Evolutionary conservation across 2,329 filamentous ascomycete species (phyloP).

Genomic region (Trichoderma sp.): DNA sequence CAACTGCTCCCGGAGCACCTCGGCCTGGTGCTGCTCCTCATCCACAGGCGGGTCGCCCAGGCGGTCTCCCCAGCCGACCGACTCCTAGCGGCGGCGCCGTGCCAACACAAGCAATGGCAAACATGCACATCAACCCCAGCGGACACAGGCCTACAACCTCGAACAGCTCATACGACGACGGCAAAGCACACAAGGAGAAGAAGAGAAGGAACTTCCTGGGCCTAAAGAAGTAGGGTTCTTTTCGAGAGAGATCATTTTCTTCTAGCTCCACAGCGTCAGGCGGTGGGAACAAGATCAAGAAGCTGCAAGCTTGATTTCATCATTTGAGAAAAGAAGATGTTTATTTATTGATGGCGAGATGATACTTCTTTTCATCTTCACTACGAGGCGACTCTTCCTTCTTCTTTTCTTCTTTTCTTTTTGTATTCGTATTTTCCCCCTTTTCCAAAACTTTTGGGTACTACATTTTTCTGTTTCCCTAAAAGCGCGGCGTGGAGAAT

Average conservation of each 20-base stretch:
- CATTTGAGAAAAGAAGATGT: neutral
- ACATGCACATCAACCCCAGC: slow-evolving; percentile 46
- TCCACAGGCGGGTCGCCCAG: slow-evolving; percentile 25
- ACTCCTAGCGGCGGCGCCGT: slow-evolving; percentile 36
- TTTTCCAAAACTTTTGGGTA: slow-evolving; percentile 9
- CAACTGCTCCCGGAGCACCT: slow-evolving; percentile 4
- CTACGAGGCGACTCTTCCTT: neutral
- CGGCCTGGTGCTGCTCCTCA: slow-evolving; percentile 25
- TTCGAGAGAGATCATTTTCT: slow-evolving; percentile 23
- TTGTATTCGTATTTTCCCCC: neutral
- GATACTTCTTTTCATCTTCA: neutral
- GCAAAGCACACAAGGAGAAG: slow-evolving; percentile 56
- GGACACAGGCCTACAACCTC: slow-evolving; percentile 16
- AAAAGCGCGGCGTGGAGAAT: slow-evolving; percentile 17
- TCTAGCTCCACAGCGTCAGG: neutral
- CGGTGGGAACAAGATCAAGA: slow-evolving; percentile 1
- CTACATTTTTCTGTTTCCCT: neutral
- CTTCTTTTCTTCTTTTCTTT: neutral
- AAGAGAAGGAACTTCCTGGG: slow-evolving; percentile 58
- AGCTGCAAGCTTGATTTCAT: neutral
- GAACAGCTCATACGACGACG: slow-evolving; percentile 29
- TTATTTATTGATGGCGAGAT: neutral
- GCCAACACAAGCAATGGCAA: slow-evolving; percentile 54
- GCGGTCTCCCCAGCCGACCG: slow-evolving; percentile 29
- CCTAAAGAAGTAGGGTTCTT: slow-evolving; percentile 53